Evolutionary conservation across 306 rosid species (phyloP).

Genomic region (Castanopsis chinensis): DNA sequence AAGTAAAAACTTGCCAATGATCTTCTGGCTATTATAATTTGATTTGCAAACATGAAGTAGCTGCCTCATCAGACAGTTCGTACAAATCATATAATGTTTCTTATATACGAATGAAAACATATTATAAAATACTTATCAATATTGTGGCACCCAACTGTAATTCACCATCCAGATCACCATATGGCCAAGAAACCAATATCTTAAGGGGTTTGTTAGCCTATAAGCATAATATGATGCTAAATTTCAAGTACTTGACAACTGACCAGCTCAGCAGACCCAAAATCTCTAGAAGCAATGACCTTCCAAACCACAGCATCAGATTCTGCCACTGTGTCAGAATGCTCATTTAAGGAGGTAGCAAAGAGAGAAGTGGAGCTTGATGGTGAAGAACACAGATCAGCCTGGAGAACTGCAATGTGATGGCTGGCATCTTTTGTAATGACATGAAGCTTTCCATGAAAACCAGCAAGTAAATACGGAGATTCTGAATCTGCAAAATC

Average conservation of each 20-base stretch:
- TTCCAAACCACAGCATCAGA: conserved; percentile 64
- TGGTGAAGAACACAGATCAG: conserved; percentile 42
- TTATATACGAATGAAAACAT: background rate
- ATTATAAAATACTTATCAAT: background rate
- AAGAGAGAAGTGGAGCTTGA: conserved; percentile 32
- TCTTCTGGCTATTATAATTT: background rate
- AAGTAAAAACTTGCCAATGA: background rate
- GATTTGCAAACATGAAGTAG: background rate
- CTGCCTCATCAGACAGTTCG: background rate
- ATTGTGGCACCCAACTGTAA: background rate
- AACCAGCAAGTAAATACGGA: conserved; percentile 88
- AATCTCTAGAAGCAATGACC: conserved; percentile 54
- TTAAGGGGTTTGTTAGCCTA: conserved; percentile 15
- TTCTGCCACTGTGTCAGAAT: conserved; percentile 39
- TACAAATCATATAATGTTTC: background rate
- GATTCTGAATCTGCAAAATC: conserved; percentile 84
- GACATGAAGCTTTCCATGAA: conserved; percentile 85
- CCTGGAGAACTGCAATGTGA: conserved; percentile 57
- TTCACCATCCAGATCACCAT: background rate
- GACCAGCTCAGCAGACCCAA: conserved; percentile 74
- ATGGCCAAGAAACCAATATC: background rate
- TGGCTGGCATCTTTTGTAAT: conserved; percentile 78
- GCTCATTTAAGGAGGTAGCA: conserved; percentile 34
- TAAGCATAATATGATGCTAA: conserved; percentile 35
- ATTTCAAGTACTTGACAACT: conserved; percentile 87